phyloP scores from a whole-genome alignment of 2,329 filamentous ascomycete genomes.

The Aspergillus fructus region DNA sequence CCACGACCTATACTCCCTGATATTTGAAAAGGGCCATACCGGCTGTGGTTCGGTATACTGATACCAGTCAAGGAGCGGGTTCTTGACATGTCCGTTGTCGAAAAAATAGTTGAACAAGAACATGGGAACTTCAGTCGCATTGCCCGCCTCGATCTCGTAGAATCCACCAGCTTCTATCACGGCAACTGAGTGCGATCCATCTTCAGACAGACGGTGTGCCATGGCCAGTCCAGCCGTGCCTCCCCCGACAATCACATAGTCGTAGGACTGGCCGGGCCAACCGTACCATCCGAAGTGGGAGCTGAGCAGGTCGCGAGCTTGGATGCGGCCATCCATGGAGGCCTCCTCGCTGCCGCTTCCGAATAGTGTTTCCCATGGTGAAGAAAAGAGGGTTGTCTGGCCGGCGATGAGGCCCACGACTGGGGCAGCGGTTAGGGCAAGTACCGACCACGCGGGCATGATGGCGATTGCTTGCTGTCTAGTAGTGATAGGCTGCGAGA shows the following conservation, averaged over 20 bases:
- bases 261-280: constrained; percentile 17
- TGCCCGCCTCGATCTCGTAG: constrained; percentile 45
- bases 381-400: not conserved
- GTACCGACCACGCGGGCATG: not conserved
- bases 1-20: constrained; percentile 47
- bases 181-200: constrained; percentile 37
- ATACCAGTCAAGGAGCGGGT: not conserved
- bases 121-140: not conserved
- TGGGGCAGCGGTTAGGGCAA: not conserved
- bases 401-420: not conserved
- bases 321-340: not conserved
- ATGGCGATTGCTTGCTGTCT: not conserved
- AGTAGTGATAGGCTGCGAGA: too few species aligned
- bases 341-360: not conserved
- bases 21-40: constrained; percentile 44
- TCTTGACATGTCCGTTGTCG: not conserved
- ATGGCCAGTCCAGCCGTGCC: constrained; percentile 44
- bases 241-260: constrained; percentile 36
- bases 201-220: constrained; percentile 54
- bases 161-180: constrained; percentile 45
- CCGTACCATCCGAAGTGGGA: not conserved
- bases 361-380: not conserved
- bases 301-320: not conserved
- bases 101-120: not conserved
- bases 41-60: not conserved